Evolutionary conservation across 2,329 filamentous ascomycete genomes (phyloP), one percentile per base, ranked within the genome.

Genomic region (Blumeria hordei): DNA sequence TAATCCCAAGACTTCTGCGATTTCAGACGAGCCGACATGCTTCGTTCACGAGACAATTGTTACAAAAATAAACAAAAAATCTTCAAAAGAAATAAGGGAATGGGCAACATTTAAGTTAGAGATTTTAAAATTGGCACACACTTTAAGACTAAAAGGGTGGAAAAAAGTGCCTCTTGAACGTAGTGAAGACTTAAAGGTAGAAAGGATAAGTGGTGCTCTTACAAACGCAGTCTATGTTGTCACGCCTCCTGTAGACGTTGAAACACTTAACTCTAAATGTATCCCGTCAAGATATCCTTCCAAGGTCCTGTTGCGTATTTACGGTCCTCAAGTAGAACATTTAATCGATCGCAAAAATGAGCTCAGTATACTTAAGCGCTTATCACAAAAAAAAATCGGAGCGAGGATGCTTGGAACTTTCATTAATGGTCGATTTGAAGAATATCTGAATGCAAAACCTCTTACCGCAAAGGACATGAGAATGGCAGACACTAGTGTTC

Each of bases 201-300:
- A 85, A 67, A 76, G 85, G 53, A 72, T 93, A 33, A 95, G 90
- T 66, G 92, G 92, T 58, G 92, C 92, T 8, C 70, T 98, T 60
- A 98, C 92, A 18, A 98, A 98, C 65, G 88, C 90, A 10, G 88
- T 98, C 37, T 98, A 96, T 65, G 88, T 94, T 53, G 88, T 96
- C 21, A 83, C 80, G 1, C 88, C 90, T 1, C 88, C 90, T 0
- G 71, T 76, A 41, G 73, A 83, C 37, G 61, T 88, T 10, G 68
- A 71, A 36, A 63, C 67, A 47, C 65, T 65, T 7, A 59, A 62
- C 55, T 66, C 60, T 32, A 62, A 54, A 61, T 54, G 66, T 70
- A 59, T 70, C 66, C 58, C 74, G 70, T 55, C 71, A 3, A 61
- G 58, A 18, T 54, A 54, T 61, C 64, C 64, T 0, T 66, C 69